Evolutionary conservation across 2,329 filamentous ascomycete species (phyloP).

Genomic region (Cucurbitaria berberidis): DNA sequence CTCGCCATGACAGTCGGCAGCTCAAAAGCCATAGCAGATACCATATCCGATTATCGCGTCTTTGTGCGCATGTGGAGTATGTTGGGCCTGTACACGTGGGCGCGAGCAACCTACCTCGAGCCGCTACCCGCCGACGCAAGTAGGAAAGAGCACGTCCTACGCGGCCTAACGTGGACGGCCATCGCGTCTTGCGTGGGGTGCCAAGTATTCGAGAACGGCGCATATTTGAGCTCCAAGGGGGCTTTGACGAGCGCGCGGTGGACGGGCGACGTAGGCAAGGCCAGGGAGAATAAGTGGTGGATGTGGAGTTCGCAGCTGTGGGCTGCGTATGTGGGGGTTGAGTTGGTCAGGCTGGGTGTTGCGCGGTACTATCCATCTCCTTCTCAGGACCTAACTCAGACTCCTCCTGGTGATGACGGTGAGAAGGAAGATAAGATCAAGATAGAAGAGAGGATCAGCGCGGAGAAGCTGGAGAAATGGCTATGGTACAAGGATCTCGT

Average conservation of each 20-base stretch:
- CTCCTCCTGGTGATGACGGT: constrained; percentile 43
- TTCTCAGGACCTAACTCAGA: too few relatives aligned
- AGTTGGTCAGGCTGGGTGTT: constrained; percentile 68
- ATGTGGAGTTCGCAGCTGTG: constrained; percentile 80
- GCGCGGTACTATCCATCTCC: constrained; percentile 49
- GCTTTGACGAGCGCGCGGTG: constrained; percentile 62
- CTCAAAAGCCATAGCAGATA: constrained; percentile 60
- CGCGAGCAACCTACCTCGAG: constrained; percentile 51
- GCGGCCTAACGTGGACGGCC: constrained; percentile 68
- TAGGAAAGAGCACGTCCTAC: constrained; percentile 36
- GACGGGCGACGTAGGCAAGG: constrained; percentile 53
- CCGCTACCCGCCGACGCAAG: constrained; percentile 26
- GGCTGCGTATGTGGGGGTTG: constrained; percentile 76
- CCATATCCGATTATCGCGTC: constrained; percentile 74
- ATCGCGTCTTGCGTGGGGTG: constrained; percentile 71
- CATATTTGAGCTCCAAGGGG: constrained; percentile 76
- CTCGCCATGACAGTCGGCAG: constrained; percentile 42
- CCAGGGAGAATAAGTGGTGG: constrained; percentile 65
- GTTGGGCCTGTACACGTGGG: constrained; percentile 75
- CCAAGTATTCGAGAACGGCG: constrained; percentile 83
- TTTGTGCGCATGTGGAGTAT: constrained; percentile 79
- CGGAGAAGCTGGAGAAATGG: constrained; percentile 39
- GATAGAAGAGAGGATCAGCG: constrained; percentile 31
- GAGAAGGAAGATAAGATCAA: constrained; percentile 57
- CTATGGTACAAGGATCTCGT: constrained; percentile 71